A percentile compares a stretch with the other conserved stretches of the same genome.
Evolutionary conservation across 805 yeast genomes (phyloP).

Genomic region (Ogataea pignaliae): DNA sequence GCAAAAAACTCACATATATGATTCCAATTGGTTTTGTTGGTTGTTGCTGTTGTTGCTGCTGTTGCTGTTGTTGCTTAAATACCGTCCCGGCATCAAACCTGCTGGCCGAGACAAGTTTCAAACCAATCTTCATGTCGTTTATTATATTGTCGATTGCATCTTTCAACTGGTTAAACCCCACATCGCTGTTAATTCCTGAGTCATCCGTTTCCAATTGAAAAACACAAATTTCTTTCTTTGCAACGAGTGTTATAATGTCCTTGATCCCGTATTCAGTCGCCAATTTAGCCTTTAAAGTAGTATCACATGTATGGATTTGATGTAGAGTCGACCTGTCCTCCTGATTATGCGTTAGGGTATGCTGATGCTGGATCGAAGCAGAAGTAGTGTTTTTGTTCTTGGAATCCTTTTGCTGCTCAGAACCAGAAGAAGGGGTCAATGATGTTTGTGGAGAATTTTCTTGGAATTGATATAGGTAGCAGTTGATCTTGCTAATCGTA

Average conservation of each 20-base stretch:
- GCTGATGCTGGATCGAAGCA: neutral
- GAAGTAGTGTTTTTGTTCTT: neutral
- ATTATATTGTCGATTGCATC: constrained; percentile 31
- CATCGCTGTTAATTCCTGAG: constrained; percentile 10
- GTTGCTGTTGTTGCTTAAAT: constrained; percentile 11
- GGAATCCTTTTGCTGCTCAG: neutral
- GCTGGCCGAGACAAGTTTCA: constrained; percentile 24
- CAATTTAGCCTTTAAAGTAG: constrained; percentile 20
- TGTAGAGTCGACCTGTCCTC: constrained; percentile 20
- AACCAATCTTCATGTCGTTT: constrained; percentile 19
- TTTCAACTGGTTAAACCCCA: constrained; percentile 27
- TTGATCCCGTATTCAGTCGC: constrained; percentile 25
- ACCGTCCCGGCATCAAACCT: constrained; percentile 26
- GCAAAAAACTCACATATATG: constrained; percentile 42
- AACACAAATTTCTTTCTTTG: constrained; percentile 28
- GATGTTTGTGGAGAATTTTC: constrained; percentile 5
- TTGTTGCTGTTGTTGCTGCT: constrained; percentile 2
- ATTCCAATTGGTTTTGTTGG: constrained; percentile 26
- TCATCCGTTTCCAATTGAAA: constrained; percentile 25
- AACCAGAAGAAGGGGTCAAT: neutral
- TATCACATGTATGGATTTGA: constrained; percentile 26
- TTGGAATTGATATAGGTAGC: constrained; percentile 28
- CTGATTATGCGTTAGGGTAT: neutral
- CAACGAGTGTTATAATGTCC: constrained; percentile 27
- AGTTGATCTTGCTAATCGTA: constrained; percentile 22